Evolutionary conservation across 108 stramenopile species (phyloP).

Genomic region (Nitzschia putrida): DNA sequence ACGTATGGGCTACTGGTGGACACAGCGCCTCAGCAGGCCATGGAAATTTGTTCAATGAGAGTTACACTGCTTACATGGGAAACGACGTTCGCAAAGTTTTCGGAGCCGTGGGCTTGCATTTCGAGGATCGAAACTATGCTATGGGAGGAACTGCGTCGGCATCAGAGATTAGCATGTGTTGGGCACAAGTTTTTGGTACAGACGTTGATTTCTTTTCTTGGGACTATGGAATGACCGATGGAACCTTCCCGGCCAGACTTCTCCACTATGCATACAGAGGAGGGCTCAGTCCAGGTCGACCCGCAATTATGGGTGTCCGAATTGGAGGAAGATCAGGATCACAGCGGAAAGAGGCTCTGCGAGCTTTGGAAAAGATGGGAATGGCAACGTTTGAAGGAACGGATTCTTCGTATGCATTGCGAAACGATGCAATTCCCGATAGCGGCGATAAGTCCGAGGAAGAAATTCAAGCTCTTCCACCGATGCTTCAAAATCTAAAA

Average conservation of each 20-base stretch:
- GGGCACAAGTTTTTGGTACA: conserved; percentile 61
- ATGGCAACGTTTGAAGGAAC: conserved; percentile 24
- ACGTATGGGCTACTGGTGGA: conserved; percentile 71
- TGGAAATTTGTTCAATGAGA: conserved; percentile 71
- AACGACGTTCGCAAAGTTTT: conserved; percentile 45
- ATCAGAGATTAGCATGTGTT: conserved; percentile 60
- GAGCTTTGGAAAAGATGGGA: conserved; percentile 33
- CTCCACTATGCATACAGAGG: conserved; percentile 38
- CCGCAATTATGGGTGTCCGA: conserved; percentile 33
- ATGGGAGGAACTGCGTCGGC: conserved; percentile 67
- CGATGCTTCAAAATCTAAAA: conserved; percentile 39
- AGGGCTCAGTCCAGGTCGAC: conserved; percentile 30
- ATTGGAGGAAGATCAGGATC: background rate
- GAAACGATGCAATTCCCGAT: conserved; percentile 39
- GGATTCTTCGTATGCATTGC: background rate
- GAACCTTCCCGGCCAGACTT: conserved; percentile 9
- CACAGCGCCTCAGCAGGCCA: conserved; percentile 84
- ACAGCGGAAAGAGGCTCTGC: background rate
- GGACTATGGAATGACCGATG: conserved; percentile 65
- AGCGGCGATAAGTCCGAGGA: conserved; percentile 19
- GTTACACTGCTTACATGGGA: conserved; percentile 68
- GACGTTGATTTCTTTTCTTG: conserved; percentile 70
- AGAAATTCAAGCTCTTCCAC: conserved; percentile 40
- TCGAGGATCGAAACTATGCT: conserved; percentile 68
- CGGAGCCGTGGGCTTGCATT: conserved; percentile 58